Conservation (phyloP, 495 filamentous ascomycete species). For the Trichocladium uniseriatum region DNA sequence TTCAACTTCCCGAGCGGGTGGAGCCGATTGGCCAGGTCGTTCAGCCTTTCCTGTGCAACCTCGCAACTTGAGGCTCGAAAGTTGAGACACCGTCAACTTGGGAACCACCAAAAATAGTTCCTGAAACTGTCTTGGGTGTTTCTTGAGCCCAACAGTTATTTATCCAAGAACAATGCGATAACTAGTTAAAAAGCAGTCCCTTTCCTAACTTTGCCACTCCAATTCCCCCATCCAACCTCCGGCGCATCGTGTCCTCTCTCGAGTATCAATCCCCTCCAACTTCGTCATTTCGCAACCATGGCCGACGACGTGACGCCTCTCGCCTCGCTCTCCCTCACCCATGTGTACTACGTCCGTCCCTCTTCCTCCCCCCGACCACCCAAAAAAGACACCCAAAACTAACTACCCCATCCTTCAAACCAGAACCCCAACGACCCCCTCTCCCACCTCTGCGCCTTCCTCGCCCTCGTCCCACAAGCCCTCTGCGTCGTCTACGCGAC, state of each 20-base stretch:
- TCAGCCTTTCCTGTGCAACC: no score
- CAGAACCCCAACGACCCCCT: conserved; percentile 81
- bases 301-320: conserved; percentile 54
- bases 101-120: no score
- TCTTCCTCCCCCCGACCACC: not conserved
- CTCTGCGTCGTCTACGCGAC: conserved; percentile 84
- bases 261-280: no score
- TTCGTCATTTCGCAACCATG: conserved; percentile 40
- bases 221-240: not conserved
- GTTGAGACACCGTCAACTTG: no score
- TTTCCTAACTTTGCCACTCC: no score
- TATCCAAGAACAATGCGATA: no score
- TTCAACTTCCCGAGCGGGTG: conserved; percentile 6
- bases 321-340: conserved; percentile 85
- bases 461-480: conserved; percentile 85
- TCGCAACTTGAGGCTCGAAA: no score
- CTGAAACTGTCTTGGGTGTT: no score
- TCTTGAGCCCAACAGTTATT: no score
- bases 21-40: conserved; percentile 14
- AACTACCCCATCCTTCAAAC: conserved; percentile 7
- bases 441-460: conserved; percentile 82
- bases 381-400: conserved; percentile 5
- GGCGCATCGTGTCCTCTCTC: not conserved
- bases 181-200: no score
- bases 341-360: conserved; percentile 80